Base-by-base conservation (phyloP, 768 basidiomycete species). In the Suillus sp. region DNA sequence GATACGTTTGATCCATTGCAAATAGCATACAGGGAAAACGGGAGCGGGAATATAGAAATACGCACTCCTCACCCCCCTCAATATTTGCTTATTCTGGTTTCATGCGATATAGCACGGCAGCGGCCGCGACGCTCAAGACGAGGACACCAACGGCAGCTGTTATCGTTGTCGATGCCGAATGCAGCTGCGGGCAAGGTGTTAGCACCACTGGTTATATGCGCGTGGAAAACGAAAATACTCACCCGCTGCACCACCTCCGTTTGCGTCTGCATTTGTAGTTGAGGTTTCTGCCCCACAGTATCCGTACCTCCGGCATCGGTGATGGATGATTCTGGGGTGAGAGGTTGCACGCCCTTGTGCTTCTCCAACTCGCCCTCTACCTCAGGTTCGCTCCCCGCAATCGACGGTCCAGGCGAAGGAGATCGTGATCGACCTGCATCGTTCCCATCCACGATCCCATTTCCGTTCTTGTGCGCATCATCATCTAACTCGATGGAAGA, bases 21-120 rank as follows among this genome's bases (percentile, higher is more conserved):
- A 40, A 58, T 60, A 63, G 69, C 60, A 61, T 20, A 40, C 16
- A 14, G 37, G 14, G 45, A 27, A n/a, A 32, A 50, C 27, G n/a
- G 34, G 30, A 40, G 22, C 1, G 54, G 30, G 18, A 58, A 59
- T 55, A 22, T 18, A 59, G 38, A 58, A 40, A 56, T 38, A 34
- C 27, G 51, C 54, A 18, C 51, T 38, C 55, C 60, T 59, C 55
- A 35, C 34, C 51, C 50, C 32, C 51, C 51, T 53, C 30, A 13
- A 40, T 13, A 61, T 20, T 56, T 20, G 27, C 67, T 59, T 70
- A 75, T 34, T 81, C 80, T 38, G 79, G 78, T 64, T 85, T 86
- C 34, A 90, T 86, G 65, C 87, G 82, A 88, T 89, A 91, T 68
- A 90, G 75, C 57, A 92, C 89, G 8, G 89, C 90, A 14, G 84